Evolutionary conservation across 164 flowering plant genomes (phyloP), one percentile per base, ranked within the genome.

Genomic region (Cinnamomum chago): DNA sequence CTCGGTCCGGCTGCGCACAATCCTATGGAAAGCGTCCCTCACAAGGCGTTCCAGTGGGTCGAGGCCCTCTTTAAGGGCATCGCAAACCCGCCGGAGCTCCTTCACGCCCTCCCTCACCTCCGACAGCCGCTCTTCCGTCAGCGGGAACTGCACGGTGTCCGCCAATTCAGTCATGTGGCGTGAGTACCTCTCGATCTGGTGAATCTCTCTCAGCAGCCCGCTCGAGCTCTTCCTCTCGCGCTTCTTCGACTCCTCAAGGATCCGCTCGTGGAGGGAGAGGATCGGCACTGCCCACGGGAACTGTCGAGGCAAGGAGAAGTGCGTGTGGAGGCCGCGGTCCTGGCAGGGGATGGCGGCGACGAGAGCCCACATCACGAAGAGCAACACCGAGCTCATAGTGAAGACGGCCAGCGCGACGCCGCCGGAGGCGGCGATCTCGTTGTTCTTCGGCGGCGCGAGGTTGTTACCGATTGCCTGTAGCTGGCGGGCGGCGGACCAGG

Each of bases 271-370:
- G n/a, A 95, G 79, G 1, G 84, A 79, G 3, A 87, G 76, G 27
- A 95, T 64, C 22, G 94, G 82, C 13, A 65, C 83, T 0, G 88
- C 88, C 99, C 99, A 95, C 2, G 77, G 10, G 79, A 85, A 90
- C 9, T 90, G 86, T 75, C 90, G 81, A 1, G 98, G 88, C 20
- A 86, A 72, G 5, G 87, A 78, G 72, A 93, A 90, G 70, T 93
- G 96, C 0, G 79, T 86, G 58, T 90, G 97, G 40, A 95, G 86
- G 2, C 99, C 97, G 2, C 99, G 85, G 73, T 95, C 98, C 75
- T 95, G 99, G 74, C 99, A 95, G 4, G 99, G 99, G 30, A 92
- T 93, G 2, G 99, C 97, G 7, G 99, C 98, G 64, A 95, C 98
- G 1, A 95, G 85, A 5, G 90, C 86, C 99, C 98, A 93, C 92